Evolutionary conservation across 192 early-diverging fungal species (phyloP), one percentile per base, ranked within the genome.

Genomic region (Backusella parvicylindrica): DNA sequence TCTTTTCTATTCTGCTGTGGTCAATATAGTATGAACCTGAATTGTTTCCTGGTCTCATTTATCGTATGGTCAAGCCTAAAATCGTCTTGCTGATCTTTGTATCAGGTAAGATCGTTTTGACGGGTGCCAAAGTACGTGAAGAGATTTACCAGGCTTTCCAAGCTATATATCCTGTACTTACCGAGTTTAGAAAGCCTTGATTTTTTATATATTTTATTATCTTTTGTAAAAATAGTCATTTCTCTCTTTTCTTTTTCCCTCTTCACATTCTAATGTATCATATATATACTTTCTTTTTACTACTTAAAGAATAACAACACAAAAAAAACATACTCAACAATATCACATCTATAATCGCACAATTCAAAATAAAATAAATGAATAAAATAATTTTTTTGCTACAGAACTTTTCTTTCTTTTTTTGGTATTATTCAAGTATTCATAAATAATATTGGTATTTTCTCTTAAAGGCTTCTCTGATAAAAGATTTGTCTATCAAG

Each of bases 61-160:
- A 99, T 86, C 92, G 98, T 66, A 99, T 99, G 98, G 93, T 92
- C 66, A 94, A 94, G 79, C 98, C 98, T 21, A 99, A 99, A 81
- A 98, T 99, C 74, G 98, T 99, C 47, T 81, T 99, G 78, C 90
- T 99, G 35, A 98, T 99, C 64, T 99, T 99, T 83, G 98, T 99
- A 15, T 98, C 96, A 35, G 98, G 98, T 74, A 99, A 99, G 84
- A 98, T 99, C 85, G 98, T 99, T 32, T 89, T 99, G 69, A 99
- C 98, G n/a, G 98, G 98, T 56, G 98, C 98, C 32, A 99, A 98
- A 85, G 93, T 91, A 43, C 92, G 97, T n/a, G 91, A 95, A 71
- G 96, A 99, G 84, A 99, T 99, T 74, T 98, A 99, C 78, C 91
- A 95, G 79, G 98, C 98, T 60, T 99, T 99, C 85, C 92, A 97